phyloP scores from a whole-genome alignment of 1,284 basidiomycete species.

The Leccinum pachyderme region DNA sequence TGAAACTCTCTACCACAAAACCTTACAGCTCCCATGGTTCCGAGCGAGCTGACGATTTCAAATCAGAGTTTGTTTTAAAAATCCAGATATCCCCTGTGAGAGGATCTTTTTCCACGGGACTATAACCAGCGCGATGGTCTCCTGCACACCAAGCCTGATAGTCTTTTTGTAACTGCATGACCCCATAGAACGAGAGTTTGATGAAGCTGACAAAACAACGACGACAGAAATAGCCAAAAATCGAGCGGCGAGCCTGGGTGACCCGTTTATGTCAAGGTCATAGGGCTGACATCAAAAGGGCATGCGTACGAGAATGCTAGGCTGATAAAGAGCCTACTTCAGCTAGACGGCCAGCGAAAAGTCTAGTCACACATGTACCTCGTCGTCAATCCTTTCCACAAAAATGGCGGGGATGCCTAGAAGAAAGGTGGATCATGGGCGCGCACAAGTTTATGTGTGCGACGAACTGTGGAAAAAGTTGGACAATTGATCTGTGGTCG shows the following conservation, averaged over 20 bases:
- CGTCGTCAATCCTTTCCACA: slow-evolving; percentile 49
- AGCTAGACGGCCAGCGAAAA: slow-evolving; percentile 1
- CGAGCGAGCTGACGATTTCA: slow-evolving; percentile 59
- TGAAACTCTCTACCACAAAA: background rate
- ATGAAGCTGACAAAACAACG: slow-evolving; percentile 69
- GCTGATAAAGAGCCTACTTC: slow-evolving; percentile 12
- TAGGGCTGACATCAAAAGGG: background rate
- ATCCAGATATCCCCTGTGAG: slow-evolving; percentile 59
- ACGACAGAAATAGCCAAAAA: slow-evolving; percentile 77
- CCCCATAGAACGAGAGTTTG: slow-evolving; percentile 71
- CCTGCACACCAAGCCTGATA: slow-evolving; percentile 63
- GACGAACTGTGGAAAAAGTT: slow-evolving; percentile 62
- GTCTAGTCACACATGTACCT: slow-evolving; percentile 32
- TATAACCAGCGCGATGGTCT: slow-evolving; percentile 45
- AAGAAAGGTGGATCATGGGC: slow-evolving; percentile 5
- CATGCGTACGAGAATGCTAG: slow-evolving; percentile 30
- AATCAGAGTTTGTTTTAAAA: slow-evolving; percentile 65
- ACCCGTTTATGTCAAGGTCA: background rate
- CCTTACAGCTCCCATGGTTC: slow-evolving; percentile 61
- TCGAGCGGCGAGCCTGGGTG: slow-evolving; percentile 55
- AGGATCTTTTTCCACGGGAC: slow-evolving; percentile 51
- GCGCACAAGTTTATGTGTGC: background rate
- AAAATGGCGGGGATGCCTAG: slow-evolving; percentile 53
- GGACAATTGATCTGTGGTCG: slow-evolving; percentile 55
- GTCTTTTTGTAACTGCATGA: slow-evolving; percentile 59